These are phyloP conservation scores for Lunularia cruciata DNA, from an alignment of 225 moss, liverwort and hornwort species.

Conservation along the genomic window DNA sequence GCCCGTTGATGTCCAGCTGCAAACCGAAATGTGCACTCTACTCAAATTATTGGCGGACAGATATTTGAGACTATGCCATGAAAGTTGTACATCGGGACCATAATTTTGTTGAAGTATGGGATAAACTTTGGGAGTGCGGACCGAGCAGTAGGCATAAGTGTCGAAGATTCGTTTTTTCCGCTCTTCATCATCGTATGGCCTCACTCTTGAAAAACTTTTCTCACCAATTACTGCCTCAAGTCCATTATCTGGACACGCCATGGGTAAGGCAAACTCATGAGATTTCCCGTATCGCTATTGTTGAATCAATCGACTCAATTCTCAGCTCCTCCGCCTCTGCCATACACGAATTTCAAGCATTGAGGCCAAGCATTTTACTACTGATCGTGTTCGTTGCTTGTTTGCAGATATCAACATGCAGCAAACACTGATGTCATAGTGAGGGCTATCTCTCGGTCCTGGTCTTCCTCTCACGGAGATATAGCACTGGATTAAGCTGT, in stretches of 20 bases:
- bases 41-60: background rate
- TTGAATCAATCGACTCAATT: too few relatives aligned
- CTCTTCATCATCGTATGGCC: constrained; percentile 45
- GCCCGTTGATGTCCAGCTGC: constrained; percentile 41
- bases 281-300: too few relatives aligned
- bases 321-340: too few relatives aligned
- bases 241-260: constrained; percentile 41
- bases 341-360: too few relatives aligned
- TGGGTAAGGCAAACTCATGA: background rate
- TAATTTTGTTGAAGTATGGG: background rate
- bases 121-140: background rate
- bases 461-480: too few relatives aligned
- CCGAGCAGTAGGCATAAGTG: constrained; percentile 47
- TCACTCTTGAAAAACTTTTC: constrained; percentile 44
- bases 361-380: too few relatives aligned
- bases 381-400: too few relatives aligned
- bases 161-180: constrained; percentile 50
- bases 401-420: too few relatives aligned
- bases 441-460: too few relatives aligned
- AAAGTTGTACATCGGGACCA: background rate
- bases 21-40: too few relatives aligned
- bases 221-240: constrained; percentile 45
- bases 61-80: background rate
- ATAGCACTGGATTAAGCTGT: too few relatives aligned
- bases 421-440: too few relatives aligned